Evolutionary conservation across 306 rosid species (phyloP).

Genomic region (Echinosophora koreensis): DNA sequence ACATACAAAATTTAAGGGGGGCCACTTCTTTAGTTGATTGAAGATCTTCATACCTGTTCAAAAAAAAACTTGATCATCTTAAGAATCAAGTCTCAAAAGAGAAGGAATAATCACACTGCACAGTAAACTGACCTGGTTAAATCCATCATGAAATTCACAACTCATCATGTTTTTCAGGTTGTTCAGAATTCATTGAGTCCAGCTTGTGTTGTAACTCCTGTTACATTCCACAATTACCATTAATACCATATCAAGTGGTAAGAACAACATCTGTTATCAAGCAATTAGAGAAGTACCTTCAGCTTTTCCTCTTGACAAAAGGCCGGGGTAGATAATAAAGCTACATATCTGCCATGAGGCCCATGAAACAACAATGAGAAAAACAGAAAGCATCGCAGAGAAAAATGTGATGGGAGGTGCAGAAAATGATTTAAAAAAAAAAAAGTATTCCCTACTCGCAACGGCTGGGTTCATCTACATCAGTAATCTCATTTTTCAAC

Average conservation of each 20-base stretch:
- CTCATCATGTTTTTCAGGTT: slow-evolving; percentile 77
- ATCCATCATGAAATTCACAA: slow-evolving; percentile 56
- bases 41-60: slow-evolving; percentile 49
- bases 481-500: slow-evolving; percentile 81
- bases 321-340: slow-evolving; percentile 86
- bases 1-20: slow-evolving; percentile 46
- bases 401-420: neutral
- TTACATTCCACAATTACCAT: slow-evolving; percentile 37
- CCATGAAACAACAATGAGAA: slow-evolving; percentile 41
- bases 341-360: slow-evolving; percentile 73
- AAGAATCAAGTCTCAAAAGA: slow-evolving; percentile 28
- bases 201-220: slow-evolving; percentile 90
- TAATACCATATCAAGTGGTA: slow-evolving; percentile 41
- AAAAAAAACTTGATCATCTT: slow-evolving; percentile 42
- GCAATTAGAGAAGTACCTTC: slow-evolving; percentile 60
- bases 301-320: slow-evolving; percentile 85
- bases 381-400: slow-evolving; percentile 20
- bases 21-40: slow-evolving; percentile 42
- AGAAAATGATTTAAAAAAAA: neutral
- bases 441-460: slow-evolving; percentile 81
- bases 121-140: slow-evolving; percentile 44
- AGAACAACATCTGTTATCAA: slow-evolving; percentile 24
- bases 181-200: slow-evolving; percentile 72
- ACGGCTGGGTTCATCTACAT: slow-evolving; percentile 97
- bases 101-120: slow-evolving; percentile 35